Conservation (phyloP, 2,329 filamentous ascomycete species). For the Hymenoscyphus scutula region DNA sequence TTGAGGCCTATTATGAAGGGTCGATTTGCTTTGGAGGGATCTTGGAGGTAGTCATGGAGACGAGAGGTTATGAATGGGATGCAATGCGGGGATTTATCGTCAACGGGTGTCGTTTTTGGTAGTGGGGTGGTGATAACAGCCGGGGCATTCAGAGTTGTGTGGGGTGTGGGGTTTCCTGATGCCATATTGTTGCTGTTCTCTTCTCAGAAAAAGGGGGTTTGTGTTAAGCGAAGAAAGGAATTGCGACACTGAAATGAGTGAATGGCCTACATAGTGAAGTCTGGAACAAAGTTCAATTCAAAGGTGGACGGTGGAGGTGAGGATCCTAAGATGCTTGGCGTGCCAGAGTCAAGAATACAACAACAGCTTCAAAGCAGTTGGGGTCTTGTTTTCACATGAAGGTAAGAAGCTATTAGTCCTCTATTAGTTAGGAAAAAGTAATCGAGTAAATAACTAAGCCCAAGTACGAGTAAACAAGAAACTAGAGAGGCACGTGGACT, state of each 20-base stretch:
- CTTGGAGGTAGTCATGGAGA: slow-evolving; percentile 49
- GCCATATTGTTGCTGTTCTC: not conserved
- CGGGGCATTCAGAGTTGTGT: not conserved
- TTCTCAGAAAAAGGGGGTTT: not conserved
- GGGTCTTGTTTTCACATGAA: not conserved
- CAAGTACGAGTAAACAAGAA: not conserved
- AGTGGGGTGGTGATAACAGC: not conserved
- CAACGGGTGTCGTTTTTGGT: slow-evolving; percentile 48
- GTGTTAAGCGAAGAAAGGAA: not conserved
- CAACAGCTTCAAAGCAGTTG: not conserved
- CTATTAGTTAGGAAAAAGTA: not conserved
- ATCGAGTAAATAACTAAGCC: not conserved
- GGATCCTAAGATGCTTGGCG: not conserved
- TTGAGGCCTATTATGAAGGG: slow-evolving; percentile 88
- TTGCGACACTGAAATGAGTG: not conserved
- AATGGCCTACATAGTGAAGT: not conserved
- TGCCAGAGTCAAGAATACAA: not conserved
- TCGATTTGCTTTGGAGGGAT: slow-evolving; percentile 37
- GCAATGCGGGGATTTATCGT: slow-evolving; percentile 77
- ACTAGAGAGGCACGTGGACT: not conserved
- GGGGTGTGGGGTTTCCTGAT: not conserved
- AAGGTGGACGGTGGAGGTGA: not conserved
- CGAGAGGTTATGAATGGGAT: slow-evolving; percentile 71
- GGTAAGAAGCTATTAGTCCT: not conserved
- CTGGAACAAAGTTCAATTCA: not conserved